Percentiles rank a stretch among this genome's conserved stretches.
Conservation (phyloP, 768 basidiomycete species). For the Tulasnella calospora region DNA sequence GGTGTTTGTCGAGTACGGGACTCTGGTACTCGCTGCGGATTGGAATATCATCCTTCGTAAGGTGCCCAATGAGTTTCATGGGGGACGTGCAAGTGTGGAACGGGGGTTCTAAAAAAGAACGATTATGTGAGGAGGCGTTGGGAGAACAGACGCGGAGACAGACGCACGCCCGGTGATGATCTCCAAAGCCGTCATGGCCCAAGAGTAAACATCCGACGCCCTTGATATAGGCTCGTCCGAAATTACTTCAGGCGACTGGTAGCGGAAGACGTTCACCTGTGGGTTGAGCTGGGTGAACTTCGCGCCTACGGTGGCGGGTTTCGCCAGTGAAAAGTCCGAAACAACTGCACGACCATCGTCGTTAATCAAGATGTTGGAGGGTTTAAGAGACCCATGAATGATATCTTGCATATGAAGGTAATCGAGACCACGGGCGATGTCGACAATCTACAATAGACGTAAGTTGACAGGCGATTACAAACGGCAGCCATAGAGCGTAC, state of each 20-base stretch:
- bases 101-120: neutral
- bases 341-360: constrained; percentile 12
- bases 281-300: neutral
- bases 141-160: neutral
- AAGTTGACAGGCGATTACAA: neutral
- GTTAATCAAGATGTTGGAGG: constrained; percentile 17
- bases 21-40: neutral
- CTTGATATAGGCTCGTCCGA: neutral
- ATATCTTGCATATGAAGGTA: constrained; percentile 18
- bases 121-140: neutral
- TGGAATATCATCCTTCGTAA: neutral
- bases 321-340: constrained; percentile 15
- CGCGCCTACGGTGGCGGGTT: neutral
- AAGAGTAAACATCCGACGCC: constrained; percentile 22
- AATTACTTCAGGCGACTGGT: constrained; percentile 6
- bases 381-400: neutral
- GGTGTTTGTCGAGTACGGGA: neutral
- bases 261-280: neutral
- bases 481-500: neutral
- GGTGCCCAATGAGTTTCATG: neutral
- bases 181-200: constrained; percentile 22
- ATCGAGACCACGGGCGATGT: neutral
- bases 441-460: neutral
- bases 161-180: constrained; percentile 10
- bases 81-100: neutral